Evolutionary conservation across 116 monocot species (phyloP), one percentile per base, ranked within the genome.

Genomic region (Dioscorea cayenensis): DNA sequence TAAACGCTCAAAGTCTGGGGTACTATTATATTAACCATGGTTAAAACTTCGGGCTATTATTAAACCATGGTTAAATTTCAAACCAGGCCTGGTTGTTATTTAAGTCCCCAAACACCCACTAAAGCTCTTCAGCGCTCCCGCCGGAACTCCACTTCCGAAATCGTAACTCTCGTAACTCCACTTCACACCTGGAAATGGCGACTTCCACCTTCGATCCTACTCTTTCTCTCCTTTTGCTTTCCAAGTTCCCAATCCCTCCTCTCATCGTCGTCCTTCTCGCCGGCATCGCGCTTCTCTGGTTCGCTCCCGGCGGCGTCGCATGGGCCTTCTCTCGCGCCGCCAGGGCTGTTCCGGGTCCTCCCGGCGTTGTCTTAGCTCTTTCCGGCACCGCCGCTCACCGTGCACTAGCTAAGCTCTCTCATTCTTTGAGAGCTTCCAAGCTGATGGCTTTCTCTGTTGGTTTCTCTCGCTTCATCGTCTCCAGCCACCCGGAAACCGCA

Each of bases 391-490:
- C 49, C 10, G 72, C 88, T 3, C 88, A 89, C 72, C 78, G 82
- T 13, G 22, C n/a, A 5, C 85, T 89, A 29, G 71, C 79, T 3
- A 43, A 28, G 17, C 70, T 77, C 1, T 49, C 84, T 2, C 14
- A 5, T 13, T 60, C 70, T 12, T 51, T 78, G 14, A 8, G 51
- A 18, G 90, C 81, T 11, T 25, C 38, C 23, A 37, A 36, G 2
- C 60, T 86, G 17, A 90, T 86, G 86, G 86, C 84, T 25, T 90
- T 90, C 76, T 82, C 84, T 28, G 79, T 87, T 7, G 90, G 90
- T 4, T 9, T 76, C 36, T 84, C 87, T 17, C 77, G 90, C 20
- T 79, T 86, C 66, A 28, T 90, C 55, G 67, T 90, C 6, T 73
- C 87, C 10, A 82, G 75, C 77, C 69, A 70, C 25, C 90, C 86